Evolutionary conservation across 257 asterid species (phyloP), one percentile per base, ranked within the genome.

Genomic region (Pogostemon cablin): DNA sequence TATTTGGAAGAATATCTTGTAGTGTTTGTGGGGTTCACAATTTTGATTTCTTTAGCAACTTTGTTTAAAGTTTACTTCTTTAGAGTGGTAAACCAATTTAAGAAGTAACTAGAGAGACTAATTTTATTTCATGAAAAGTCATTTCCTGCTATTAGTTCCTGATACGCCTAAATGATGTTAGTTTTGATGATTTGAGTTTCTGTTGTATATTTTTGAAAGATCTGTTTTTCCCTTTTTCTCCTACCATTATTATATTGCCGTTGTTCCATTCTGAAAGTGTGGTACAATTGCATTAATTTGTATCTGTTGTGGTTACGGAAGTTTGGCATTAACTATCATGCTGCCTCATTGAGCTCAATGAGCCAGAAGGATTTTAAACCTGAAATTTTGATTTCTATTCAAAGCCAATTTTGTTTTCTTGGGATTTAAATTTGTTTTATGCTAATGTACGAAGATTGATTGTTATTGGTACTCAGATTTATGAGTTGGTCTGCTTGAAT

Each of bases 121-220:
- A 15, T 15, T 68, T 71, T 15, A 39, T 75, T 78, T 68, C 62
- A 15, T 15, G 15, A 15, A 15, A 15, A 15, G 15, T 15, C 15
- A 15, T 69, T 72, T 63, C 6, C 61, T 73, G 74, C 75, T 58
- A 77, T 75, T 79, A 57, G 68, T 72, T 81, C 63, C 35, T 67
- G 75, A 37, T 71, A 61, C 72, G 79, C 72, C 12, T 55, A 37
- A 75, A 75, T 44, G 53, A 56, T 81, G 65, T 50, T 72, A 11
- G 25, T 64, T 39, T 15, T 38, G 37, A 20, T 64, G 65, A 49
- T 67, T 42, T 4, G 43, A 56, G 65, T 49, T 66, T 76, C 76
- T 47, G 12, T 49, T 40, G 62, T 57, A 68, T 72, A 74, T 67
- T 81, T 80, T 75, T 58, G 15, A 52, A 83, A 85, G 87, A 85